Evolutionary conservation across 2,329 filamentous ascomycete genomes (phyloP).

Genomic region (Scedosporium dehoogii): DNA sequence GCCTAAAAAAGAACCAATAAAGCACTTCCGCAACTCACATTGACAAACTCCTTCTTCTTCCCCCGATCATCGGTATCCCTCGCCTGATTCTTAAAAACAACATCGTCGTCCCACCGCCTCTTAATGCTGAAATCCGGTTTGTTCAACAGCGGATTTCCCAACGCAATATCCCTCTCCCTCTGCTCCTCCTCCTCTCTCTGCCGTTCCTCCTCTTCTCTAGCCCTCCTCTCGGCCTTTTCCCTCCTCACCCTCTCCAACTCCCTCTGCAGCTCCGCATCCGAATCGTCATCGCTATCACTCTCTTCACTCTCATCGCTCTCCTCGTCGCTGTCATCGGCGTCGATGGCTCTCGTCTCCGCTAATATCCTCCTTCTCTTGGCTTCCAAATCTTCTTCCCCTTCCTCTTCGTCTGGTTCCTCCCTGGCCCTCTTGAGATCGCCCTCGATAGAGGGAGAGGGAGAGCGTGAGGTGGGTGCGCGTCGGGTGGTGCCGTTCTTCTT

Average conservation of each 20-base stretch:
- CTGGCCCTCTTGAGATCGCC: conserved; percentile 5
- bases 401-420: conserved; percentile 23
- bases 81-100: conserved; percentile 98
- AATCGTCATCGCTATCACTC: conserved; percentile 53
- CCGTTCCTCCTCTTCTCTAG: conserved; percentile 59
- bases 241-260: conserved; percentile 91
- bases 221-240: conserved; percentile 59
- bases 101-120: conserved; percentile 93
- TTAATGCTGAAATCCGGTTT: conserved; percentile 84
- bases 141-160: conserved; percentile 88
- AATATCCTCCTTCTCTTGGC: conserved; percentile 79
- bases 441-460: background rate
- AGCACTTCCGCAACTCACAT: conserved; percentile 44
- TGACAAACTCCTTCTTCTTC: conserved; percentile 90
- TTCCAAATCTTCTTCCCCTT: conserved; percentile 56
- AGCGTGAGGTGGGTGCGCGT: conserved; percentile 17
- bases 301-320: conserved; percentile 41
- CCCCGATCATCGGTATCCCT: conserved; percentile 86
- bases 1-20: conserved; percentile 4
- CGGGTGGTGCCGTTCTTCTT: conserved; percentile 62
- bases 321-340: conserved; percentile 33
- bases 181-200: conserved; percentile 74
- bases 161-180: conserved; percentile 77
- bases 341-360: conserved; percentile 57
- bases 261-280: conserved; percentile 79